Conservation (phyloP, 441 rosid genomes). For the Mallotus repandus region DNA sequence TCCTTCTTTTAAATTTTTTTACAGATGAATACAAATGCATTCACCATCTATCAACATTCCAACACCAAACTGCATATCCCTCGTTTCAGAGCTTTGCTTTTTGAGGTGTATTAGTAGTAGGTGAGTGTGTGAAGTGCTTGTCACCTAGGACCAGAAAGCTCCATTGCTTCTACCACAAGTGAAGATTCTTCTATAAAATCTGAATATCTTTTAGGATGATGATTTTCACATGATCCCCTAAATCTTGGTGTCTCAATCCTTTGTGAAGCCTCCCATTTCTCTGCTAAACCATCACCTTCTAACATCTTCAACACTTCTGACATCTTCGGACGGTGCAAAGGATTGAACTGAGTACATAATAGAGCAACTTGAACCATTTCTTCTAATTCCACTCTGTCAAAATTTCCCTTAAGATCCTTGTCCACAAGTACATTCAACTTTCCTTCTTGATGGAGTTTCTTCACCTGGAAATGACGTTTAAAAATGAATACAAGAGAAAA, state of each 20-base stretch:
- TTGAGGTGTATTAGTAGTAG: not conserved
- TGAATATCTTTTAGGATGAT: conserved; percentile 42
- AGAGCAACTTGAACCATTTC: conserved; percentile 89
- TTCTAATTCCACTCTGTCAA: conserved; percentile 67
- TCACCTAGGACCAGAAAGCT: conserved; percentile 90
- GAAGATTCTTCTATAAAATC: conserved; percentile 87
- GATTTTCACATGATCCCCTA: conserved; percentile 33
- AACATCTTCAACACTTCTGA: conserved; percentile 77
- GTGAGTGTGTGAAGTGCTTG: not conserved
- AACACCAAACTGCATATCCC: conserved; percentile 23
- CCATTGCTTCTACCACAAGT: conserved; percentile 86
- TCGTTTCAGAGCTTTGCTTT: conserved; percentile 25
- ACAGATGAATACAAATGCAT: conserved; percentile 51
- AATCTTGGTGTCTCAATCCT: conserved; percentile 47
- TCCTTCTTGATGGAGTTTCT: conserved; percentile 85
- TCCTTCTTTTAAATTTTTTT: conserved; percentile 17
- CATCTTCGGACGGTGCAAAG: conserved; percentile 78
- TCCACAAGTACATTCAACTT: conserved; percentile 72
- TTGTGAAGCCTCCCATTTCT: conserved; percentile 82
- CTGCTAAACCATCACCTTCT: conserved; percentile 86
- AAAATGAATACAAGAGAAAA: not conserved
- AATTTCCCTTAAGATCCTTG: conserved; percentile 62
- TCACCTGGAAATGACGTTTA: conserved; percentile 49
- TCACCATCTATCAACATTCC: conserved; percentile 34
- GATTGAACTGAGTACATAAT: conserved; percentile 79